Conservation (phyloP, 2,329 filamentous ascomycete species). For the Nigrospora osmanthi region DNA sequence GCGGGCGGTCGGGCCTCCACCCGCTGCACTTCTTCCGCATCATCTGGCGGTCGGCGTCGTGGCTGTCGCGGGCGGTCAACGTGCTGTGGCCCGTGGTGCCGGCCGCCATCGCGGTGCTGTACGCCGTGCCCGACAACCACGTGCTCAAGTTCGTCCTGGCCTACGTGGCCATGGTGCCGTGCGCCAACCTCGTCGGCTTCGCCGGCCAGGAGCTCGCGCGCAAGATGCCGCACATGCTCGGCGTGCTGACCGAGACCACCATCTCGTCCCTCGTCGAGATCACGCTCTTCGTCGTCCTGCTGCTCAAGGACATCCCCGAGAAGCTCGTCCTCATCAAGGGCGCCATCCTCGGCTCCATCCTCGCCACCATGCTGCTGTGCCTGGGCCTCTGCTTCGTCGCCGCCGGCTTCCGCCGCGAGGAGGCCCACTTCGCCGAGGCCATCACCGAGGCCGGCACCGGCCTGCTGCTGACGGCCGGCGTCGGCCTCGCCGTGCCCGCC, state of each 20-base stretch:
- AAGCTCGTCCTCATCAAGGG: slow-evolving; percentile 69
- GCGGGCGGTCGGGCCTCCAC: slow-evolving; percentile 58
- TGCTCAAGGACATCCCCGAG: slow-evolving; percentile 30
- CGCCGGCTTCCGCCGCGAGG: slow-evolving; percentile 60
- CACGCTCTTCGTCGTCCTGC: slow-evolving; percentile 71
- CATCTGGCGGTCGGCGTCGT: slow-evolving; percentile 55
- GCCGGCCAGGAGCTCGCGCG: slow-evolving; percentile 63
- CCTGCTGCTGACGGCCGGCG: slow-evolving; percentile 69
- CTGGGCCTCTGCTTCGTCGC: slow-evolving; percentile 74
- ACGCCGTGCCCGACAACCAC: slow-evolving; percentile 31
- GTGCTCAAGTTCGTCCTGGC: slow-evolving; percentile 61
- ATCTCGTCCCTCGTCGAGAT: slow-evolving; percentile 74
- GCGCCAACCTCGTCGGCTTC: slow-evolving; percentile 69
- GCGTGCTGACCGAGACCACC: slow-evolving; percentile 53
- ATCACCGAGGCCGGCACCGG: slow-evolving; percentile 75
- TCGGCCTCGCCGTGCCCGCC: slow-evolving; percentile 42
- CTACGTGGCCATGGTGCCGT: slow-evolving; percentile 71
- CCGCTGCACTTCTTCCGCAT: slow-evolving; percentile 57
- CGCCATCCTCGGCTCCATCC: slow-evolving; percentile 74
- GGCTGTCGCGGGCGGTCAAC: slow-evolving; percentile 57
- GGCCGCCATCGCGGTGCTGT: slow-evolving; percentile 58
- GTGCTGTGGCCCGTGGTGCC: slow-evolving; percentile 70
- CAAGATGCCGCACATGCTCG: slow-evolving; percentile 68
- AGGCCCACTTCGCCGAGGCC: slow-evolving; percentile 65
- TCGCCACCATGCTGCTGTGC: slow-evolving; percentile 76